Conservation (phyloP, 192 early-diverging fungal species). For the Gamsiella multidivaricata region DNA sequence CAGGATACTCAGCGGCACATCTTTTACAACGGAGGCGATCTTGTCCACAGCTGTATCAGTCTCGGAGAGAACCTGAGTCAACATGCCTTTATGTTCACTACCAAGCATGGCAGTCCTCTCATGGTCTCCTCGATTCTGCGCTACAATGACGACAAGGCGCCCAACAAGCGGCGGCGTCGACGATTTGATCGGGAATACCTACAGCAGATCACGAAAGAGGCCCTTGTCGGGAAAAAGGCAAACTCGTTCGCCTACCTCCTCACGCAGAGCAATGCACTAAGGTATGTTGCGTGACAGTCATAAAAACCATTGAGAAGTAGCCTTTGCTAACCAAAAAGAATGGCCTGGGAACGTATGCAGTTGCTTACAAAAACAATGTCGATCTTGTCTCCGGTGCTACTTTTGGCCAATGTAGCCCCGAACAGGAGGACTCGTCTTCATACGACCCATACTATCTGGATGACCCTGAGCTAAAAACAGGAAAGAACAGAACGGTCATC, state of each 20-base stretch:
- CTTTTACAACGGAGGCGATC: conserved; percentile 28
- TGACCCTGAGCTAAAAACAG: conserved; percentile 85
- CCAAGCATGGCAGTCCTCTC: conserved; percentile 39
- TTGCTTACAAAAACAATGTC: background rate
- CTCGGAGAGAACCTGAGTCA: conserved; percentile 44
- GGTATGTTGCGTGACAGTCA: no score
- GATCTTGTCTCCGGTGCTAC: background rate
- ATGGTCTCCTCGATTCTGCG: conserved; percentile 32
- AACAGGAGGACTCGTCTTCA: conserved; percentile 37
- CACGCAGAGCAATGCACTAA: conserved; percentile 61
- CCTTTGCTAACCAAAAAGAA: no score
- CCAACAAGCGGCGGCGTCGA: conserved; percentile 33
- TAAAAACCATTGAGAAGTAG: no score
- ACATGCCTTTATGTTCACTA: conserved; percentile 48
- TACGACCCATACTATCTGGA: conserved; percentile 92
- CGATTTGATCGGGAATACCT: conserved; percentile 49
- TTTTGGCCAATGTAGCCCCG: conserved; percentile 11
- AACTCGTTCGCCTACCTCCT: conserved; percentile 66
- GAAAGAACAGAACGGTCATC: conserved; percentile 77
- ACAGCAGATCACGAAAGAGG: conserved; percentile 54
- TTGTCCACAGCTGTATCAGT: conserved; percentile 33
- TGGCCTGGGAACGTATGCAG: no score
- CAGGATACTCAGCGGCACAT: conserved; percentile 33
- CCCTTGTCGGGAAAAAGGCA: conserved; percentile 49
- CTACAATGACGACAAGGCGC: conserved; percentile 42